Evolutionary conservation across 2,329 filamentous ascomycete species (phyloP), one percentile per base, ranked within the genome.

Genomic region (Tolypocladium ovalisporum): DNA sequence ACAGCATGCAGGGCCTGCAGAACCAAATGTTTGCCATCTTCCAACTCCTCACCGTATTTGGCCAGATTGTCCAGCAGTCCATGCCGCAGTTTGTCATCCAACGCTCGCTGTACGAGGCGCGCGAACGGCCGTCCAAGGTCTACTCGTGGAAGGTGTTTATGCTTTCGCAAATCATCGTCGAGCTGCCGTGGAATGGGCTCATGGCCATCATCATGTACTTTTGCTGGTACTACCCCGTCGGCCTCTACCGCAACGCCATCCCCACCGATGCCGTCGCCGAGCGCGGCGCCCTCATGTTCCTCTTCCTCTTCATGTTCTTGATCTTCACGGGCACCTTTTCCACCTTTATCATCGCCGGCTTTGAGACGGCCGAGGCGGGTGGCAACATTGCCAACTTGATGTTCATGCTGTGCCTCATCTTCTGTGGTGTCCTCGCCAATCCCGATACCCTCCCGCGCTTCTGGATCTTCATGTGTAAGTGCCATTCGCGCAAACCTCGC

Each of bases 11-110:
- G 67, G 90, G 90, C 56, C 77, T 95, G 15, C 88, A 93, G 71
- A 92, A 94, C 73, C 88, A 92, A 64, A 86, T 93, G 78, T 95
- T 95, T 69, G 81, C 85, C 67, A 87, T 94, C 62, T 95, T 95
- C 79, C 88, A 93, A 79, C 74, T 93, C 57, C 76, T 88, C 58
- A 93, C 87, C 49, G 84, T 95, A 67, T 95, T 96, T 68, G 87
- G 88, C 61, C 86, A 90, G 66, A 78, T 92, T 37, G 82, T 87
- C 4, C 86, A 91, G 68, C 88, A 91, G 66, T 88, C 87, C 44
- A 92, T 94, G 88, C 90, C 90, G 1, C 87, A 90, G 64, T 95
- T 95, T 64, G 87, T 94, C 64, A 84, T 86, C 29, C 89, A 94
- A 66, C 84, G 90, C 55, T 83, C 86, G 15, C 77, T 95, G 0